Conservation (phyloP, 192 early-diverging fungal genomes). For the Lobosporangium transversale region DNA sequence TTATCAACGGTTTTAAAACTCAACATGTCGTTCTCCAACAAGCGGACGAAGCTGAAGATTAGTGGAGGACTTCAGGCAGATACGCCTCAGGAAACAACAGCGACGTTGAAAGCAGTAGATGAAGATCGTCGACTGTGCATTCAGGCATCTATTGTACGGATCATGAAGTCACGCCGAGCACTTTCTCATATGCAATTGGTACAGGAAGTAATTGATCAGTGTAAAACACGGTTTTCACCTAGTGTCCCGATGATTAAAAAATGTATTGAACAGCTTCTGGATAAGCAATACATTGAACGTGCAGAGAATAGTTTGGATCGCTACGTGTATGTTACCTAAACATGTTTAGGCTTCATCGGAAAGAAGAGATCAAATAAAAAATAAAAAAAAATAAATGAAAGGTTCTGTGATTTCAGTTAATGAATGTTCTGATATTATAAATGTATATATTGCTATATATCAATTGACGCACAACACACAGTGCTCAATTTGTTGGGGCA, state of each 20-base stretch:
- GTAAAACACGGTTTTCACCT: slow-evolving; percentile 75
- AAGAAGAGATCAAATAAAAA: no score
- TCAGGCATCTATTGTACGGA: slow-evolving; percentile 88
- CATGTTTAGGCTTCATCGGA: not conserved
- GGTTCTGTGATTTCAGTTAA: no score
- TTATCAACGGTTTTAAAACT: slow-evolving; percentile 17
- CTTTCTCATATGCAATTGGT: slow-evolving; percentile 76
- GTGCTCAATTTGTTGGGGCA: slow-evolving; percentile 31
- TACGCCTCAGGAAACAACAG: slow-evolving; percentile 67
- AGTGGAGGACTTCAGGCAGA: slow-evolving; percentile 67
- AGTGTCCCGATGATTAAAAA: slow-evolving; percentile 82
- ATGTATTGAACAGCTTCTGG: slow-evolving; percentile 84
- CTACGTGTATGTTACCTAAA: slow-evolving; percentile 74
- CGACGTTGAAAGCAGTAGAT: slow-evolving; percentile 71
- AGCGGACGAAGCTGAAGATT: slow-evolving; percentile 85
- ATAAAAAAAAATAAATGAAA: not conserved
- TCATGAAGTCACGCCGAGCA: slow-evolving; percentile 83
- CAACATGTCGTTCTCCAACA: slow-evolving; percentile 60
- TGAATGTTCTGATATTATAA: no score
- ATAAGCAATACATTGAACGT: slow-evolving; percentile 83
- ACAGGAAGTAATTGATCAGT: slow-evolving; percentile 78
- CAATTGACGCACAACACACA: no score
- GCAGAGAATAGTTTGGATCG: slow-evolving; percentile 63
- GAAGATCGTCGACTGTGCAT: slow-evolving; percentile 82
- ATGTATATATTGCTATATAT: no score